Evolutionary conservation across 2,329 filamentous ascomycete genomes (phyloP), one percentile per base, ranked within the genome.

Genomic region (Aureobasidium sp.): DNA sequence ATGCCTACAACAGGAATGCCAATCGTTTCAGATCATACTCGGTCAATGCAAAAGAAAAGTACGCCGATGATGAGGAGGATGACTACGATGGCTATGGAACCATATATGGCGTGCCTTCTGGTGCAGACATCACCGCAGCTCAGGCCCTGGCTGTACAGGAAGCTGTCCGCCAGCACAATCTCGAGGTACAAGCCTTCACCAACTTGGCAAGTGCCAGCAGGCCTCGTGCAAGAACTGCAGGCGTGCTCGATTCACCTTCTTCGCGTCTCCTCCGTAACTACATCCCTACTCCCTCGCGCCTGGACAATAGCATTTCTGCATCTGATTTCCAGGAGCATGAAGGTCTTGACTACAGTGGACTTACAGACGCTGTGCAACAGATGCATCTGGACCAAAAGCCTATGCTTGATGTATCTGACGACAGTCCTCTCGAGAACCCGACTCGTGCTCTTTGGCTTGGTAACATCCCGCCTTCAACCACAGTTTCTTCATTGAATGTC

Each of bases 21-120:
- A 97, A 87, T 68, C 83, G 93, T 49, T 95, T 97, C 76, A 84
- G 93, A 41, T 98, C 93, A 1, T 97, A 96, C 69, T 98, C 93
- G 1, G 93, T 98, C 59, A 98, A 98, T 70, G 94, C 95, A 53
- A 96, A 95, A 70, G 91, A 97, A 68, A 94, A 93, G 68, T 97
- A 97, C 63, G 90, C 87, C 2, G 89, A 94, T 62, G 90, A 94
- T 49, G 85, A 90, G 22, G 86, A 90, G 56, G 84, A 88, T 14
- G 88, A 86, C 56, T 79, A 42, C 71, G 64, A 66, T 16, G 45
- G 68, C 32, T 83, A 82, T 63, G 76, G 77, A 39, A 71, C 73
- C 48, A 68, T 74, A 51, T 80, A 80, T 58, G 81, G 79, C 50
- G 81, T 81, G 21, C 74, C 76, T 3, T 80, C 82, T 8, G 74